Evolutionary conservation across 768 basidiomycete species (phyloP), one percentile per base, ranked within the genome.

Genomic region (Gymnopilus dilepis): DNA sequence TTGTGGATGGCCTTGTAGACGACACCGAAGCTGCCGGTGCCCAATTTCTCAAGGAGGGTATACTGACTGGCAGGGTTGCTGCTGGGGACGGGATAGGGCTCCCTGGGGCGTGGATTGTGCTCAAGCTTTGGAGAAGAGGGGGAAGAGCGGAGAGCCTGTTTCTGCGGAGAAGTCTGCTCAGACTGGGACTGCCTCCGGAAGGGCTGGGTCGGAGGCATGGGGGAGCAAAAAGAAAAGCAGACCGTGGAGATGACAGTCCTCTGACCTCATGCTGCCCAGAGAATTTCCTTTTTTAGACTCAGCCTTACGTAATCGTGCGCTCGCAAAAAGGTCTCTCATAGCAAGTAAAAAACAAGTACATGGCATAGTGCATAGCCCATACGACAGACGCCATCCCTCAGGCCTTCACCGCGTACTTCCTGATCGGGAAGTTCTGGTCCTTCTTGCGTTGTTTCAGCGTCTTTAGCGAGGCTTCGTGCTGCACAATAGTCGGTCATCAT

Each of bases 1-100:
- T 94, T 92, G 77, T 99, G 95, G 69, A 95, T 89, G 8, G 94
- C 97, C 80, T 97, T 98, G 86, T 95, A 99, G 58, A 99, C 97
- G 1, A 88, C 92, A 8, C 97, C 97, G 72, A 99, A 99, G 73
- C 92, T 94, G 34, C 97, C 97, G 22, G 94, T 96, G 15, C 97
- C 97, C n/a, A 99, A 84, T 74, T 97, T 98, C 77, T 97, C 94
- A 58, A 96, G 83, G 34, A 99, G 78, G 45, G 92, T 93, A 73
- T 97, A 98, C 70, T 97, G 93, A 67, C 88, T 91, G 11, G 92
- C 88, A 19, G 95, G 94, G 70, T 94, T 94, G 73, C 72, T 90
- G 72, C 82, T 86, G 37, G 91, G 88, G 58, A 90, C 76, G 12
- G 91, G 89, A 73, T 81, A 85, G 17, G 90, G 89, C 47, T 87